These are phyloP conservation scores for Lactarius tabidus DNA, from an alignment of 768 basidiomycete species.

Conservation along the genomic window DNA sequence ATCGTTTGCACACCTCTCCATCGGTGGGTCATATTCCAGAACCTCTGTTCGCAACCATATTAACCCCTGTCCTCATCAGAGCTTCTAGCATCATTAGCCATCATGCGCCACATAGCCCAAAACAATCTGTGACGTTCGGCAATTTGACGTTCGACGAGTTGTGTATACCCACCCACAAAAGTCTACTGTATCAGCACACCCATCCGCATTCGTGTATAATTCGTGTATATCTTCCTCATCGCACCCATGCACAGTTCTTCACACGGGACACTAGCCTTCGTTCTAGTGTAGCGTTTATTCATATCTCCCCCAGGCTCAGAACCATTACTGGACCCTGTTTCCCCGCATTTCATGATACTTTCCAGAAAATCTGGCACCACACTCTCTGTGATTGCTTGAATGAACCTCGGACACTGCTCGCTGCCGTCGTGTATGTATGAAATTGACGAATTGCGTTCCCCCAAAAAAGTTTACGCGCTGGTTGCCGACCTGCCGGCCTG, in stretches of 20 bases:
- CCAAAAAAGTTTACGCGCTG: background rate
- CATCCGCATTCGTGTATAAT: conserved; percentile 4
- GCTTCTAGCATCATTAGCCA: conserved; percentile 24
- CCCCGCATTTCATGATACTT: background rate
- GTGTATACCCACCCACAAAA: background rate
- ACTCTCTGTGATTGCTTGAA: background rate
- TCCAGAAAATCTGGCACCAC: background rate
- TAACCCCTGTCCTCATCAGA: conserved; percentile 10
- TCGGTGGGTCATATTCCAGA: conserved; percentile 40
- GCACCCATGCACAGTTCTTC: background rate
- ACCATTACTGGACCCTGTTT: background rate
- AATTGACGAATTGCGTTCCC: background rate
- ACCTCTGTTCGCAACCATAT: background rate
- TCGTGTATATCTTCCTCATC: background rate
- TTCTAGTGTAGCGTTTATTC: background rate
- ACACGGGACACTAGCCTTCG: background rate
- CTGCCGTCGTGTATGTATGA: background rate
- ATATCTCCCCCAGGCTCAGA: background rate
- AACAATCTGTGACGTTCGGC: conserved; percentile 20
- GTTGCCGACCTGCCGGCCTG: background rate
- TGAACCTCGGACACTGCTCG: background rate
- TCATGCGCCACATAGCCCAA: conserved; percentile 28
- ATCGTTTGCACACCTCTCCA: conserved; percentile 45
- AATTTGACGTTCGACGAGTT: background rate
- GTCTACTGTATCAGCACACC: conserved; percentile 6